Conservation (phyloP, 192 early-diverging fungal genomes). For the Funneliformis mosseae region DNA sequence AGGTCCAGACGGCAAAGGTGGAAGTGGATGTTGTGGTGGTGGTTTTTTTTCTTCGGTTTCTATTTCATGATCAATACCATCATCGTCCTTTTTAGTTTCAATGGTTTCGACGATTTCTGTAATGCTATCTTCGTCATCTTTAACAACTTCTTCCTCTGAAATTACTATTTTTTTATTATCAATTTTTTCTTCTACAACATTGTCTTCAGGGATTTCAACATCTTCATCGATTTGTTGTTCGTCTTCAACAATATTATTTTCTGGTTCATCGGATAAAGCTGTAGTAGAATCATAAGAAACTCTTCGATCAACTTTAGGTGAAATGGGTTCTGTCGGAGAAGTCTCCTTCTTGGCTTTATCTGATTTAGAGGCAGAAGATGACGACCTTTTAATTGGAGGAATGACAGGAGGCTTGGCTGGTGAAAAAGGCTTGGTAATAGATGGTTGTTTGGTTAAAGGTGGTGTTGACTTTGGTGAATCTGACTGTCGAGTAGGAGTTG, state of each 20-base stretch:
- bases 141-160: neutral
- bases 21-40: constrained; percentile 40
- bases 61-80: constrained; percentile 37
- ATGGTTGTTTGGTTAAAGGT: constrained; percentile 43
- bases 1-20: constrained; percentile 36
- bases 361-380: neutral
- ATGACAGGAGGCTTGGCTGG: constrained; percentile 35
- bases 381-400: constrained; percentile 3
- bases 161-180: neutral
- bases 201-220: neutral
- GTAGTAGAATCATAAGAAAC: neutral
- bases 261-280: neutral
- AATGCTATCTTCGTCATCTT: neutral
- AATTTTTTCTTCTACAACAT: neutral
- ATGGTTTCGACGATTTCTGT: neutral
- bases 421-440: constrained; percentile 37
- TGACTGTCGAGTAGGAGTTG: neutral
- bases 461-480: constrained; percentile 39
- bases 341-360: neutral
- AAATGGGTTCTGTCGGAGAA: neutral
- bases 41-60: constrained; percentile 39
- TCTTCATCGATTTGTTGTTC: neutral
- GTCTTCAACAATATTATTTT: neutral
- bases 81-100: neutral
- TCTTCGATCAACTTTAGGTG: neutral